phyloP scores from a whole-genome alignment of 306 rosid species.

The Abrus precatorius region DNA sequence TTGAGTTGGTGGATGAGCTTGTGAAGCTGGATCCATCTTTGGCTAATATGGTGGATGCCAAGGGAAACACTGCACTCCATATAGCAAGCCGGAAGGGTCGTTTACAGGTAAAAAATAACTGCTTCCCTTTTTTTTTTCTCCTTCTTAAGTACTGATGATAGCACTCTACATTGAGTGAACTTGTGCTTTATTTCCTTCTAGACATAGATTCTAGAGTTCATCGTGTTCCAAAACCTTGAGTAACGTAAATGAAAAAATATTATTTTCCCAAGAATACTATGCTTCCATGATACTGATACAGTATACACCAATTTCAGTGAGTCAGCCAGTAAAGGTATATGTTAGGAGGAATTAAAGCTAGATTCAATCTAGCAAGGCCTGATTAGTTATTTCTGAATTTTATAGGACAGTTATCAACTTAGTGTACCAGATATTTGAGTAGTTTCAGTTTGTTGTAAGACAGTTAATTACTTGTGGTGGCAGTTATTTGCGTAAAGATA shows the following conservation, averaged over 20 bases:
- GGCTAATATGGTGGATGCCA: constrained; percentile 68
- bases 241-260: constrained; percentile 12
- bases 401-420: too few relatives aligned
- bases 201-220: constrained; percentile 27
- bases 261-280: constrained; percentile 3
- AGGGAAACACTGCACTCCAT: constrained; percentile 82
- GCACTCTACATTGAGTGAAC: background rate
- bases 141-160: background rate
- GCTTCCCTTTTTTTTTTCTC: constrained; percentile 3
- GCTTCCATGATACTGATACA: constrained; percentile 22
- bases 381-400: too few relatives aligned
- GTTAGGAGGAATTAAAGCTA: too few relatives aligned
- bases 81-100: constrained; percentile 76
- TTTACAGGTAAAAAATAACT: constrained; percentile 57
- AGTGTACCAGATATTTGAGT: too few relatives aligned
- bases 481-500: too few relatives aligned
- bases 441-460: too few relatives aligned
- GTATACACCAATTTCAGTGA: background rate
- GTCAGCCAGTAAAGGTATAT: too few relatives aligned
- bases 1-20: constrained; percentile 70
- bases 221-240: constrained; percentile 35
- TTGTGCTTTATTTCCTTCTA: constrained; percentile 1
- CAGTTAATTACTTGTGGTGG: too few relatives aligned
- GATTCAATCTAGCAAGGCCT: too few relatives aligned
- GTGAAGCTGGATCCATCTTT: constrained; percentile 58